Conservation (phyloP, 2,329 filamentous ascomycete genomes). For the Neurospora crassa region DNA sequence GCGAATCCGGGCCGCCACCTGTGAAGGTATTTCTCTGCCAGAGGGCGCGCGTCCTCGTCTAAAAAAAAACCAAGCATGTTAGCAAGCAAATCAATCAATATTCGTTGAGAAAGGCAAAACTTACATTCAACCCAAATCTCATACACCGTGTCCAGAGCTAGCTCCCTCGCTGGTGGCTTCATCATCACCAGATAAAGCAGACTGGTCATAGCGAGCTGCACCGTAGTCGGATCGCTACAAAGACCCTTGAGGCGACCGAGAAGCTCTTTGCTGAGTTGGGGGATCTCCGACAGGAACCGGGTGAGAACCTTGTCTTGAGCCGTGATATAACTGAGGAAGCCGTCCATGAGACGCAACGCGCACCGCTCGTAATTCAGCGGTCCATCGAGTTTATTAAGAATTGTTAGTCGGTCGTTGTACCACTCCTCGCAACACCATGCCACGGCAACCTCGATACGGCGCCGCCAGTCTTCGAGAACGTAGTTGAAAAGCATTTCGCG, state of each 20-base stretch:
- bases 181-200: conserved; percentile 59
- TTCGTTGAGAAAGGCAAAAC: conserved; percentile 21
- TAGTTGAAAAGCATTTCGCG: conserved; percentile 76
- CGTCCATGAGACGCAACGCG: conserved; percentile 73
- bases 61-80: conserved; percentile 4
- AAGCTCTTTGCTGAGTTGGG: conserved; percentile 62
- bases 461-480: conserved; percentile 84
- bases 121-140: conserved; percentile 59
- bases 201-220: conserved; percentile 53
- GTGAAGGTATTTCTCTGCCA: conserved; percentile 52
- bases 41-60: conserved; percentile 54
- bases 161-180: conserved; percentile 52
- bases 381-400: conserved; percentile 32
- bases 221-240: conserved; percentile 56
- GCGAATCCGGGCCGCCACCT: conserved; percentile 51
- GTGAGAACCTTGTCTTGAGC: conserved; percentile 82
- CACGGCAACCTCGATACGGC: conserved; percentile 80
- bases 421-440: conserved; percentile 96
- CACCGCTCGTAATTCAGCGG: conserved; percentile 68
- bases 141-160: conserved; percentile 55
- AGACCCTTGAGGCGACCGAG: conserved; percentile 61
- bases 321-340: conserved; percentile 85
- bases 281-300: conserved; percentile 85
- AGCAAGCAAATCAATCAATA: conserved; percentile 1
- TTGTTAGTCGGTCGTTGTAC: conserved; percentile 69